Conservation (phyloP, 208 protist genomes). For the Trypanosoma lewisi region DNA sequence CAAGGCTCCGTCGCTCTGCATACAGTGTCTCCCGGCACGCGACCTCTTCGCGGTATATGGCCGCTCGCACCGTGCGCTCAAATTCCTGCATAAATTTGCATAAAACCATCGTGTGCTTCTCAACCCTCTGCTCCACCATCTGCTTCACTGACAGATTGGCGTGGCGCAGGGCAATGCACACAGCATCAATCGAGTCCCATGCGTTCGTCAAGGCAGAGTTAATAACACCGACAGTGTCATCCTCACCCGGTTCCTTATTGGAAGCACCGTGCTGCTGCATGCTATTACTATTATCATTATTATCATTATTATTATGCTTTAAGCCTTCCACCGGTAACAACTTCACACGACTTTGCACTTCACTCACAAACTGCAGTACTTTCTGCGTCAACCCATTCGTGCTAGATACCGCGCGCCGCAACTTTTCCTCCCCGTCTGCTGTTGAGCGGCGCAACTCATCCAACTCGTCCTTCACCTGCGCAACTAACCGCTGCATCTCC, state of each 20-base stretch:
- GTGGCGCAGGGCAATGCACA: slow-evolving; percentile 5
- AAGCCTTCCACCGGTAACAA: slow-evolving; percentile 2
- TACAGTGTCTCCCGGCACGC: background rate
- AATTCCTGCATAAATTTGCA: background rate
- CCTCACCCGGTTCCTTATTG: too few relatives aligned
- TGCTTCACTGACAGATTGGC: background rate
- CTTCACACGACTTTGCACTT: slow-evolving; percentile 7
- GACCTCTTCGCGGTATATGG: background rate
- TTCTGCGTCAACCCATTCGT: background rate
- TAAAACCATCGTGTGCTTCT: background rate
- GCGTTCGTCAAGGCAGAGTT: slow-evolving; percentile 4
- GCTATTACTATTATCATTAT: background rate
- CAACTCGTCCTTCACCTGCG: background rate
- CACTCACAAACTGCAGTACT: slow-evolving; percentile 10
- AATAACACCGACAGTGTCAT: background rate
- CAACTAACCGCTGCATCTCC: background rate
- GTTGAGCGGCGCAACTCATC: background rate
- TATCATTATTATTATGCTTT: background rate
- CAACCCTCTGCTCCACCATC: background rate
- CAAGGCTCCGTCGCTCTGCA: background rate
- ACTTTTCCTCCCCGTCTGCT: slow-evolving; percentile 5
- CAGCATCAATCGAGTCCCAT: slow-evolving; percentile 15
- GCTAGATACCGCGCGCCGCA: background rate
- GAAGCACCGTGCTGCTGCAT: too few relatives aligned
- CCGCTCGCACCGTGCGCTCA: background rate